Evolutionary conservation across 805 yeast species (phyloP).

Genomic region (Zygotorulaspora danielsina): DNA sequence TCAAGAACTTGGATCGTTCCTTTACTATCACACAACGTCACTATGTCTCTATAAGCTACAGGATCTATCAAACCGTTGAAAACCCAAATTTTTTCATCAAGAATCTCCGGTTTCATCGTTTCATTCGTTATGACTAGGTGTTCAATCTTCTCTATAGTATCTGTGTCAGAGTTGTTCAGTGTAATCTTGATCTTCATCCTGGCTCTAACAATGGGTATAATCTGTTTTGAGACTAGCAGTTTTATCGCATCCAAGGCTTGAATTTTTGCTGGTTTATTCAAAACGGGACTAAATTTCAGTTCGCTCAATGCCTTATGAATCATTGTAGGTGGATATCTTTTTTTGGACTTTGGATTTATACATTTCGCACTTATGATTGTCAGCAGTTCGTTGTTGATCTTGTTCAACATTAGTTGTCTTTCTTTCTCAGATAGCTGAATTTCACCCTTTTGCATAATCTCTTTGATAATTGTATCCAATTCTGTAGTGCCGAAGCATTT

Average conservation of each 20-base stretch:
- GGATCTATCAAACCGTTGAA: constrained; percentile 79
- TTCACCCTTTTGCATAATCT: constrained; percentile 86
- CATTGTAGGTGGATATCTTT: constrained; percentile 92
- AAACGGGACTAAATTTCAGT: constrained; percentile 71
- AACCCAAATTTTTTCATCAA: constrained; percentile 46
- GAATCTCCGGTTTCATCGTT: constrained; percentile 42
- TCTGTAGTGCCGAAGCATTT: constrained; percentile 73
- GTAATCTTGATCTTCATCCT: constrained; percentile 80
- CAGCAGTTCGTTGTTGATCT: constrained; percentile 75
- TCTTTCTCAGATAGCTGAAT: constrained; percentile 93
- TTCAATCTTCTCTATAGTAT: constrained; percentile 39
- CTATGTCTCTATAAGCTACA: constrained; percentile 67
- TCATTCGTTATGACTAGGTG: constrained; percentile 43
- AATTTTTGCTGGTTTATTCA: constrained; percentile 70
- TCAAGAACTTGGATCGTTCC: constrained; percentile 75
- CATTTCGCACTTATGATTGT: constrained; percentile 85
- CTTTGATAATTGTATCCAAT: constrained; percentile 67
- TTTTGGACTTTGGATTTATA: constrained; percentile 81
- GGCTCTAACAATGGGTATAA: constrained; percentile 91
- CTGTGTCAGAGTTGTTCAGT: constrained; percentile 45
- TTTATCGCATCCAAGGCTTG: constrained; percentile 92
- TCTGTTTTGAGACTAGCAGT: constrained; percentile 66
- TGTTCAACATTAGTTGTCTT: constrained; percentile 67
- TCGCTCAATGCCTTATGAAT: constrained; percentile 79
- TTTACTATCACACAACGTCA: constrained; percentile 52